Conservation (phyloP, 176 grass and related monocot species). For the Elymus sibiricus region DNA sequence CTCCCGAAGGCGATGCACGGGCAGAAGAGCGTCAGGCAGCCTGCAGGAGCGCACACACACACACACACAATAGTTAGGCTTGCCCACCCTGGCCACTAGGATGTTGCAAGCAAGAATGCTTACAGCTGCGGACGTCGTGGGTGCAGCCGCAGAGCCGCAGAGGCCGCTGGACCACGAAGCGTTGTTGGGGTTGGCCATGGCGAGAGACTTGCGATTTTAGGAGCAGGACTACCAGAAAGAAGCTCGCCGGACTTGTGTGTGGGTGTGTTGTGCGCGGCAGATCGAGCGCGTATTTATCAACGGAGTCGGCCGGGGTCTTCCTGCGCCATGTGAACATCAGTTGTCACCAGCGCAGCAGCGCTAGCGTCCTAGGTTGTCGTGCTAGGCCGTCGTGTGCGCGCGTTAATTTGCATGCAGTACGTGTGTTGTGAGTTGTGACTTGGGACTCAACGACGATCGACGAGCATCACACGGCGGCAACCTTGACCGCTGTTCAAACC, state of each 20-base stretch:
- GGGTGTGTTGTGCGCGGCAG: too few relatives aligned
- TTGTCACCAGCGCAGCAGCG: neutral
- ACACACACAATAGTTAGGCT: too few relatives aligned
- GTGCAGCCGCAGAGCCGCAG: conserved; percentile 28
- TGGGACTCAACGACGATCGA: too few relatives aligned
- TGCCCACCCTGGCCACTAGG: neutral
- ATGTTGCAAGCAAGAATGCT: neutral
- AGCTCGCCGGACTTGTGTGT: neutral
- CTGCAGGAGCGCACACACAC: neutral
- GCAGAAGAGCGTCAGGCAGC: conserved; percentile 61
- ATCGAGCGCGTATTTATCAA: too few relatives aligned
- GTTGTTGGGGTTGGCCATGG: neutral
- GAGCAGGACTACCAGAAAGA: neutral
- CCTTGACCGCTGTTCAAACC: too few relatives aligned
- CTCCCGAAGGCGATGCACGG: conserved; percentile 62
- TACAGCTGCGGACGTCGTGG: conserved; percentile 57
- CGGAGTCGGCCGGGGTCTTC: neutral
- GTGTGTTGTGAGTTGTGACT: too few relatives aligned
- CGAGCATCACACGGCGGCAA: too few relatives aligned
- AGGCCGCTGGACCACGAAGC: conserved; percentile 63
- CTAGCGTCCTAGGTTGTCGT: neutral
- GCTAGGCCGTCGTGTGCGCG: too few relatives aligned
- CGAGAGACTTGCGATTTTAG: neutral
- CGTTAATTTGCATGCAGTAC: too few relatives aligned
- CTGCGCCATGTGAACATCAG: neutral